A percentile compares a stretch with the other conserved stretches of the same genome.
These are phyloP conservation scores for Houttuynia cordata DNA, from an alignment of 164 flowering plant species.

Conservation along the genomic window DNA sequence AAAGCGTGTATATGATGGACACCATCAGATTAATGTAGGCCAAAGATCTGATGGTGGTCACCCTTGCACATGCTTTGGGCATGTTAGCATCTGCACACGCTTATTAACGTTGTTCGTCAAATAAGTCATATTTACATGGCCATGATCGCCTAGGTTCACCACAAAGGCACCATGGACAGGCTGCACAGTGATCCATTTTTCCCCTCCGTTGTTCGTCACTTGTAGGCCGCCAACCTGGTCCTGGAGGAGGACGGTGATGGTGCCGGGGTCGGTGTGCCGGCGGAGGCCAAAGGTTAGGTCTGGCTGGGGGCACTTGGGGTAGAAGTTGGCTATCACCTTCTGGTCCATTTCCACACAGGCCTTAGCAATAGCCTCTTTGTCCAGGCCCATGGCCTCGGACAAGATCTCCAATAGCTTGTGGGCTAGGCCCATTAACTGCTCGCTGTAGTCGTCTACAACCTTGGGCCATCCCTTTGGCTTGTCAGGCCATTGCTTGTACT, in stretches of 20 bases:
- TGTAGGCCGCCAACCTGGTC: conserved; percentile 86
- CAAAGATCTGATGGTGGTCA: too few species aligned
- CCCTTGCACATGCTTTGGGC: too few species aligned
- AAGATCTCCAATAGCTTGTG: conserved; percentile 63
- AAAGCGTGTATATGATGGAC: too few species aligned
- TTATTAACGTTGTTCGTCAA: too few species aligned
- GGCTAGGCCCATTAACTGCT: conserved; percentile 57
- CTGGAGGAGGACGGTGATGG: conserved; percentile 69
- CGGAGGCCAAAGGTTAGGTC: conserved; percentile 80
- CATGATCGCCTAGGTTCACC: conserved; percentile 85
- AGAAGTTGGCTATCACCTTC: conserved; percentile 67
- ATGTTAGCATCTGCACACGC: too few species aligned
- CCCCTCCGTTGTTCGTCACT: conserved; percentile 71
- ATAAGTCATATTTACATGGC: conserved; percentile 67
- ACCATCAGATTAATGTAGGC: too few species aligned
- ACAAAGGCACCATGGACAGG: conserved; percentile 76
- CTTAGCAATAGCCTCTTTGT: too few species aligned
- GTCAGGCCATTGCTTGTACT: conserved; percentile 84
- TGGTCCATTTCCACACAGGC: conserved; percentile 91
- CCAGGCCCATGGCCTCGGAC: conserved; percentile 63
- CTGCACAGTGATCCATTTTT: conserved; percentile 81
- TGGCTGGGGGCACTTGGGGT: conserved; percentile 80
- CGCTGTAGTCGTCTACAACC: conserved; percentile 57
- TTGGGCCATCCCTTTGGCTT: conserved; percentile 64
- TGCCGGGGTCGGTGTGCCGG: conserved; percentile 88